phyloP scores from a whole-genome alignment of 352 stramenopile genomes.

The Elongisporangium undulatum region DNA sequence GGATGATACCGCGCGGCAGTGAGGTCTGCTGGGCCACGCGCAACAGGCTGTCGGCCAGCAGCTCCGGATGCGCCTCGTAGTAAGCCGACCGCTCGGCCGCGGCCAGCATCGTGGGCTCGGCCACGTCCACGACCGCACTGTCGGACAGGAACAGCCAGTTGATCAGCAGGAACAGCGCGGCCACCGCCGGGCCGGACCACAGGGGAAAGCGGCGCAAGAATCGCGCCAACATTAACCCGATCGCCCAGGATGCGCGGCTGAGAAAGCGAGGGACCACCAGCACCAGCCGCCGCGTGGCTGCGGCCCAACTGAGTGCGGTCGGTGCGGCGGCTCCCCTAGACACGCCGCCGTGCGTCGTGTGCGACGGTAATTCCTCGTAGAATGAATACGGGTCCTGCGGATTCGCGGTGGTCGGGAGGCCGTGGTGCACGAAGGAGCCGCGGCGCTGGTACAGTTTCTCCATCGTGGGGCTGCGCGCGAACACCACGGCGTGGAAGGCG shows the following conservation, averaged over 20 bases:
- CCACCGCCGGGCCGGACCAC: neutral
- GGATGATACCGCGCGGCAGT: slow-evolving; percentile 30
- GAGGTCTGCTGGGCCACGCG: slow-evolving; percentile 16
- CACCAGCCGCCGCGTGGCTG: neutral
- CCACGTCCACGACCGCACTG: neutral
- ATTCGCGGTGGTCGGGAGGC: neutral
- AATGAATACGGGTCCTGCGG: neutral
- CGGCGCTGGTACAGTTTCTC: neutral
- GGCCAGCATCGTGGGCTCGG: neutral
- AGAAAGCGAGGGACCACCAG: neutral
- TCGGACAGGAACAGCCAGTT: neutral
- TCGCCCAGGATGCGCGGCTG: neutral
- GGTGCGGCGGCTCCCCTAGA: neutral
- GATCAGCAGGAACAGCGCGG: neutral
- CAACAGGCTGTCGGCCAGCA: slow-evolving; percentile 19
- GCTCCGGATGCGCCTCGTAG: neutral
- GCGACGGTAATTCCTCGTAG: neutral
- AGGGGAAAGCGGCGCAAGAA: neutral
- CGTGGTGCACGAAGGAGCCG: neutral
- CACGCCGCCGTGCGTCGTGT: neutral
- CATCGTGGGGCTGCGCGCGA: neutral
- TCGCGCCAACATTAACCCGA: neutral
- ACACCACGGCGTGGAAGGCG: neutral
- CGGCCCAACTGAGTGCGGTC: neutral
- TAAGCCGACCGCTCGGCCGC: neutral